Base-by-base conservation (phyloP, 768 basidiomycete genomes). In the Phylloporus sp. region DNA sequence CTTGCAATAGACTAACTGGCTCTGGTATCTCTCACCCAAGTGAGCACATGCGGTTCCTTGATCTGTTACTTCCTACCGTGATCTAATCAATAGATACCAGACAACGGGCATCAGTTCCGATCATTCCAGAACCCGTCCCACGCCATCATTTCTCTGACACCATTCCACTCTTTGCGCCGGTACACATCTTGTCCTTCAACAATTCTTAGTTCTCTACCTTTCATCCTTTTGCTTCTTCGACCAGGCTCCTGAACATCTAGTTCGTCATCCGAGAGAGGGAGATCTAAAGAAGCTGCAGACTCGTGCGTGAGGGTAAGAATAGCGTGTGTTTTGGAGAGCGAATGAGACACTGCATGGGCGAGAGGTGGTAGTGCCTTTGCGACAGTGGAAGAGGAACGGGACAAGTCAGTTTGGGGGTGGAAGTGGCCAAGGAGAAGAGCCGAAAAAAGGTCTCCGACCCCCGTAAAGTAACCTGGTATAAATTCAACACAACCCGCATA, bases 371-470 rank as follows among this genome's bases (percentile, higher is more conserved):
- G 41, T 8, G 49, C 11, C 18, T 57, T 52, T 49, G 54, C 13
- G 43, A 60, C 31, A 23, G 36, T 18, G 15, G 43, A 49, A 16
- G 55, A 38, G 6, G 56, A 38, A 29, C 46, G 39, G 9, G 22
- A 22, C 1, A 46, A 2, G 36, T 20, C 28, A 18, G 24, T 23
- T 22, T 27, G 61, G 41, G 73, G 67, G 38, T 76, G 65, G 68
- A 84, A 97, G 61, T 94, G 87, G 0, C 84, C 94, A 5, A 95
- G 76, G 24, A 95, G 82, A 49, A 97, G 81, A 2, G 95, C 90
- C 6, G 93, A 93, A 73, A 98, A 97, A 50, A 97, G 83, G 68
- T 99, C 97, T 16, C 97, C 97, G 11, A 97, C 95, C 23, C 97
- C 97, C 18, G 91, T 88, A 68, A 94, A 98, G 73, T 97, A 97